Evolutionary conservation across 345 rosid species (phyloP).

Genomic region (Brassica cretica): DNA sequence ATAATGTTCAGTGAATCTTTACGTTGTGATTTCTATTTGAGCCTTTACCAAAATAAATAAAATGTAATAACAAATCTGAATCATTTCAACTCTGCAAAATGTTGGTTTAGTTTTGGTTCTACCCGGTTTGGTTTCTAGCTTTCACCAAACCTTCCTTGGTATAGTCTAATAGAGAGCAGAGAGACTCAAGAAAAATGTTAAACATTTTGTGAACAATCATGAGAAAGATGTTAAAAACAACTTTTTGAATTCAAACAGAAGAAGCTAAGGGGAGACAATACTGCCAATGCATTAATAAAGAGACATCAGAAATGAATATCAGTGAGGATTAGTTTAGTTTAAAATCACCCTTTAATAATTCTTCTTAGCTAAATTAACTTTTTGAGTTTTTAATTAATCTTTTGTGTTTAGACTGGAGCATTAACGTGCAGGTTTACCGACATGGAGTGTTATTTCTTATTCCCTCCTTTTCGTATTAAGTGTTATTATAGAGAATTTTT

Average conservation of each 20-base stretch:
- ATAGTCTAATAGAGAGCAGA: neutral
- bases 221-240: neutral
- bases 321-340: neutral
- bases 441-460: neutral
- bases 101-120: conserved; percentile 9
- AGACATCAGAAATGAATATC: neutral
- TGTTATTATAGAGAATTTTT: too few relatives aligned
- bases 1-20: neutral
- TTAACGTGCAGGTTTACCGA: conserved; percentile 29
- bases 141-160: neutral
- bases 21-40: neutral
- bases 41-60: conserved; percentile 1
- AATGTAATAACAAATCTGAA: neutral
- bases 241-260: conserved; percentile 15
- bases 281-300: conserved; percentile 22
- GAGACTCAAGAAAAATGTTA: neutral
- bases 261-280: conserved; percentile 29
- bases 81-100: conserved; percentile 1
- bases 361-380: neutral
- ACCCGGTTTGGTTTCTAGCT: neutral
- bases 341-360: neutral
- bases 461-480: too few relatives aligned
- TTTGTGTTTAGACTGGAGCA: conserved; percentile 2
- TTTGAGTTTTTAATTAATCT: neutral
- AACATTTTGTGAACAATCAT: neutral